Evolutionary conservation across 2,329 filamentous ascomycete genomes (phyloP).

Genomic region (Fusarium torulosum): DNA sequence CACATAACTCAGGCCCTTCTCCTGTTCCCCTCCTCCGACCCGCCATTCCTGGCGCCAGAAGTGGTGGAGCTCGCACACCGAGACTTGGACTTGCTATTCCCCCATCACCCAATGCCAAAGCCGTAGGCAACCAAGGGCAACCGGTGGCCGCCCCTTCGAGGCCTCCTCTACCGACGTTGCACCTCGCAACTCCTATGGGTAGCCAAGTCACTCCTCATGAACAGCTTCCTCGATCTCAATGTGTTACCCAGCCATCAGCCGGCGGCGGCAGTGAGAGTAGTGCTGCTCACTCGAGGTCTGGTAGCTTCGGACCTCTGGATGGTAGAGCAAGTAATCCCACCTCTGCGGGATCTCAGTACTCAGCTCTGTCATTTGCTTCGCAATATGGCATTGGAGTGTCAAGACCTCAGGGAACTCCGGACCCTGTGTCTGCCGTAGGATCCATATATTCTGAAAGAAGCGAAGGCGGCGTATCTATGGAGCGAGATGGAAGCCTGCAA

Average conservation of each 20-base stretch:
- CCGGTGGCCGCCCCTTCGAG: slow-evolving; percentile 52
- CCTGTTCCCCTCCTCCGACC: slow-evolving; percentile 85
- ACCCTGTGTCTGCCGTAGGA: slow-evolving; percentile 89
- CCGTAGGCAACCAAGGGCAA: slow-evolving; percentile 69
- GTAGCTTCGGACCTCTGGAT: slow-evolving; percentile 84
- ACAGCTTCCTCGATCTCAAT: slow-evolving; percentile 65
- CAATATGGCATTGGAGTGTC: slow-evolving; percentile 76
- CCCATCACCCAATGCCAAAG: slow-evolving; percentile 83
- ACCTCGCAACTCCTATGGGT: slow-evolving; percentile 90
- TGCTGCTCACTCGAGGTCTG: slow-evolving; percentile 81
- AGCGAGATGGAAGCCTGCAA: slow-evolving; percentile 84
- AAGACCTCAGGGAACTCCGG: slow-evolving; percentile 76
- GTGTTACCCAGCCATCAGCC: slow-evolving; percentile 71
- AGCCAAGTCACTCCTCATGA: slow-evolving; percentile 79
- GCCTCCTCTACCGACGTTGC: slow-evolving; percentile 79
- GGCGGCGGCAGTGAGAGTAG: slow-evolving; percentile 85
- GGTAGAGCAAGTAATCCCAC: slow-evolving; percentile 83
- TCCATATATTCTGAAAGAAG: slow-evolving; percentile 86
- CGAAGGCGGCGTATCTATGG: slow-evolving; percentile 81
- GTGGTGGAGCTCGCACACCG: slow-evolving; percentile 74
- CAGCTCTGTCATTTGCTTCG: slow-evolving; percentile 82
- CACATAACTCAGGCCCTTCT: slow-evolving; percentile 61
- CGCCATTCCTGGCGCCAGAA: slow-evolving; percentile 79
- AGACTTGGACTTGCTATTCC: slow-evolving; percentile 91
- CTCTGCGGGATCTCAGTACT: slow-evolving; percentile 89